phyloP scores from a whole-genome alignment of 805 yeast genomes.

The Jamesozyma spencerorum region DNA sequence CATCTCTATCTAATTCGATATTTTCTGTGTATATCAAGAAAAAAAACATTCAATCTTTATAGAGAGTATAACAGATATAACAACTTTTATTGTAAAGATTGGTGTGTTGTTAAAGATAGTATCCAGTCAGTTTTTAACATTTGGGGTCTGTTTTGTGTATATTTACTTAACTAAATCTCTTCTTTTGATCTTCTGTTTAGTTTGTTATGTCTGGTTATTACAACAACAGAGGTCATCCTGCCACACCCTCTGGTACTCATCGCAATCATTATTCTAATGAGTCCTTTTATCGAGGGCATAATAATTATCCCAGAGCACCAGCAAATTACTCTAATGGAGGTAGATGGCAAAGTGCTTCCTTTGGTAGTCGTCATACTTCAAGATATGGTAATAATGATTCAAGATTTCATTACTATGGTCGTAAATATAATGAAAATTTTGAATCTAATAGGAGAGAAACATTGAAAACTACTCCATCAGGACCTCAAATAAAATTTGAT shows the following conservation, averaged over 20 bases:
- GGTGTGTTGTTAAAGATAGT: too few relatives aligned
- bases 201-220: conserved; percentile 16
- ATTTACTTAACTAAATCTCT: too few relatives aligned
- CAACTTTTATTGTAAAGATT: too few relatives aligned
- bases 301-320: not conserved
- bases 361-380: not conserved
- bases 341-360: not conserved
- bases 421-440: not conserved
- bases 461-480: not conserved
- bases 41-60: too few relatives aligned
- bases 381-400: not conserved
- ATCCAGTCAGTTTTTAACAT: too few relatives aligned
- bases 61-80: too few relatives aligned
- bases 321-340: not conserved
- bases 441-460: not conserved
- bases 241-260: conserved; percentile 12
- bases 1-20: too few relatives aligned
- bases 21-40: too few relatives aligned
- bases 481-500: not conserved
- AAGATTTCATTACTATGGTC: not conserved
- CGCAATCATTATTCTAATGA: conserved; percentile 2
- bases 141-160: too few relatives aligned
- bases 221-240: conserved; percentile 11
- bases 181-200: not conserved
- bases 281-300: not conserved